Evolutionary conservation across 2,329 filamentous ascomycete genomes (phyloP), one percentile per base, ranked within the genome.

Genomic region (Ascochyta clinopodiicola): DNA sequence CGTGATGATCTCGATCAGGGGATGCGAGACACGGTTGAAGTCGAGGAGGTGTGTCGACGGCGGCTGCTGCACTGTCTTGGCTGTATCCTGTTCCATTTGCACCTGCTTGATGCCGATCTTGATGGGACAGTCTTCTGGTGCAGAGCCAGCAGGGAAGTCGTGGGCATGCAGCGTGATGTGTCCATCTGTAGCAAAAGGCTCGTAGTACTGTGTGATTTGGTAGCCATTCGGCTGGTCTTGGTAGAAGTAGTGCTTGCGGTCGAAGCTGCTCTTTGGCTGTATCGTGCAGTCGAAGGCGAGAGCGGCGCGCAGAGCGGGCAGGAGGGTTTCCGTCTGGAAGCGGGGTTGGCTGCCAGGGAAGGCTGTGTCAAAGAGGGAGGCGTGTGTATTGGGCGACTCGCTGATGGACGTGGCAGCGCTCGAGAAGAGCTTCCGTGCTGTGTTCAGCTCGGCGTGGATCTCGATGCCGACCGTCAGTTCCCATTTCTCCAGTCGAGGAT

Each of bases 231-330:
- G 95, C 76, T 99, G 95, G 75, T 99, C 95, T 85, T 95, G 96
- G 80, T 97, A 96, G 77, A 99, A 98, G 77, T 99, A 99, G 76
- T 99, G 95, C 75, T 99, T 99, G 61, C 95, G 84, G 76, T 99
- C 95, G 78, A 97, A 99, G 49, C 86, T 86, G 75, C 92, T 96
- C 64, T 85, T 82, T 1, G 78, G 80, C 71, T 96, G 89, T 47
- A 98, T 84, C 1, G 87, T 79, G 75, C 95, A 98, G 54, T 88
- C 85, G 39, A 99, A 81, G 0, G 92, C 91, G 44, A 97, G 79
- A 0, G 95, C 94, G 17, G 94, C 94, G 57, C 95, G 87, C 15
- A 99, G 73, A n/a, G 95, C 95, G 4, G 95, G 95, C 34, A 98
- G 82, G 10, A 99, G 80, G 0, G 90, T 91, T 57, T 89, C 90